Conservation (phyloP, 1,139 yeast species). For the Pichia inconspicua region DNA sequence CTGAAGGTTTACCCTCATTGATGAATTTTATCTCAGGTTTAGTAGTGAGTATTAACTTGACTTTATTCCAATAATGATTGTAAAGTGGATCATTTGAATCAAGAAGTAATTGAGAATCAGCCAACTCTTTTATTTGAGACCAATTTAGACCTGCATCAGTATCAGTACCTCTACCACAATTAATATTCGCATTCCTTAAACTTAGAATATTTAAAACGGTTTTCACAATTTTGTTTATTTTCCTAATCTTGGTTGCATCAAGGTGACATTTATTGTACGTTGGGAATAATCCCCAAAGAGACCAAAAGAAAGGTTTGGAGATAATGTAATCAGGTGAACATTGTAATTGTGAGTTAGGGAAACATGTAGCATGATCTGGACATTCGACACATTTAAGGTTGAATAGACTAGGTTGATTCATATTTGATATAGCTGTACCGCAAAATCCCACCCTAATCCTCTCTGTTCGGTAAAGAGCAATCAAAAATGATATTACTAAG, state of each 20-base stretch:
- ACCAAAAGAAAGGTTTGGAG: slow-evolving; percentile 47
- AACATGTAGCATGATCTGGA: slow-evolving; percentile 78
- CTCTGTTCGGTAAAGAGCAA: slow-evolving; percentile 45
- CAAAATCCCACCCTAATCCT: slow-evolving; percentile 58
- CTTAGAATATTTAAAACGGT: slow-evolving; percentile 62
- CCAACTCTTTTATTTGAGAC: slow-evolving; percentile 17
- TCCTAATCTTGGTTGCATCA: slow-evolving; percentile 68
- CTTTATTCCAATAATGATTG: slow-evolving; percentile 26
- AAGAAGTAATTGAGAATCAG: slow-evolving; percentile 15
- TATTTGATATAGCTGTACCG: slow-evolving; percentile 39
- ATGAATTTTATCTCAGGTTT: slow-evolving; percentile 25
- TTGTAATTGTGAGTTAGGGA: slow-evolving; percentile 46
- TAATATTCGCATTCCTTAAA: slow-evolving; percentile 62
- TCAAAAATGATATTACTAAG: slow-evolving; percentile 19
- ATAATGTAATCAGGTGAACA: slow-evolving; percentile 69
- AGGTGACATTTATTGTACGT: slow-evolving; percentile 59
- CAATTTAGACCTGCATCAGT: slow-evolving; percentile 24
- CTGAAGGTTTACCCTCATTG: slow-evolving; percentile 24
- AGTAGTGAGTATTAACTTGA: slow-evolving; percentile 26
- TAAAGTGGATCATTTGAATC: slow-evolving; percentile 27
- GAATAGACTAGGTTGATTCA: slow-evolving; percentile 7
- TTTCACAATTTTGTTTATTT: slow-evolving; percentile 59
- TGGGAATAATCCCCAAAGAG: slow-evolving; percentile 49
- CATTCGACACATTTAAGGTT: slow-evolving; percentile 60
- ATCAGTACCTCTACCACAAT: slow-evolving; percentile 27